Evolutionary conservation across 2,329 filamentous ascomycete species (phyloP).

Genomic region (Verticillium nubilum): DNA sequence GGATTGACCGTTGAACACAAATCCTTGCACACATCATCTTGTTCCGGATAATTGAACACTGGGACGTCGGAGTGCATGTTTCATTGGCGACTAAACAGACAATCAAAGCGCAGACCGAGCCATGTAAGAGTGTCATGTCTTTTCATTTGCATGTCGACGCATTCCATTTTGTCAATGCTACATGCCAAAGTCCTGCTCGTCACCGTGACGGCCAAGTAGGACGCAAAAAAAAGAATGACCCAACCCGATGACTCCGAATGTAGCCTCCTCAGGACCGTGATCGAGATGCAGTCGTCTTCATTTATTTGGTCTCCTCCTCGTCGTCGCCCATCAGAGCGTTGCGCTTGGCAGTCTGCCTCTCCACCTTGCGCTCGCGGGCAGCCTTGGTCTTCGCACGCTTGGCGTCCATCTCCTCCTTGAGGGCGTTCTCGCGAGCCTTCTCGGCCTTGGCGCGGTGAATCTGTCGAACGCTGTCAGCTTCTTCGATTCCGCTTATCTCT

Average conservation of each 20-base stretch:
- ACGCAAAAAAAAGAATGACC: conserved; percentile 43
- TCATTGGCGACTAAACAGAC: too few species aligned
- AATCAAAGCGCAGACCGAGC: neutral
- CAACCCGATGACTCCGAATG: conserved; percentile 57
- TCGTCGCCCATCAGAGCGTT: conserved; percentile 73
- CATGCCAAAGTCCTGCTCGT: conserved; percentile 49
- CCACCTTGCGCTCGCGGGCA: conserved; percentile 95
- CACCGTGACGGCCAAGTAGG: conserved; percentile 41
- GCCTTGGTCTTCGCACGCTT: conserved; percentile 99
- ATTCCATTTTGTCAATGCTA: conserved; percentile 53
- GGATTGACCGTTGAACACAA: too few species aligned
- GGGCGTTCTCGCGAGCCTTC: conserved; percentile 89
- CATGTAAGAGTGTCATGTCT: neutral
- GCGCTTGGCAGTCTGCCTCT: conserved; percentile 88
- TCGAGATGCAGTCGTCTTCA: conserved; percentile 24
- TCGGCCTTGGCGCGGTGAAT: conserved; percentile 99
- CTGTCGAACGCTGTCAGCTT: conserved; percentile 40
- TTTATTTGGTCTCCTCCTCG: conserved; percentile 47
- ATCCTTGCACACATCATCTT: too few species aligned
- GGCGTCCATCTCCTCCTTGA: conserved; percentile 99
- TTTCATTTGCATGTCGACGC: conserved; percentile 18
- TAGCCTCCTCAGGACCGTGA: conserved; percentile 46
- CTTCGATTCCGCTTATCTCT: neutral
- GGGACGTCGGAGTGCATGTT: too few species aligned
- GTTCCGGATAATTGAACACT: neutral